Conservation (phyloP, 495 filamentous ascomycete genomes). For the Tetracladium setigerum region DNA sequence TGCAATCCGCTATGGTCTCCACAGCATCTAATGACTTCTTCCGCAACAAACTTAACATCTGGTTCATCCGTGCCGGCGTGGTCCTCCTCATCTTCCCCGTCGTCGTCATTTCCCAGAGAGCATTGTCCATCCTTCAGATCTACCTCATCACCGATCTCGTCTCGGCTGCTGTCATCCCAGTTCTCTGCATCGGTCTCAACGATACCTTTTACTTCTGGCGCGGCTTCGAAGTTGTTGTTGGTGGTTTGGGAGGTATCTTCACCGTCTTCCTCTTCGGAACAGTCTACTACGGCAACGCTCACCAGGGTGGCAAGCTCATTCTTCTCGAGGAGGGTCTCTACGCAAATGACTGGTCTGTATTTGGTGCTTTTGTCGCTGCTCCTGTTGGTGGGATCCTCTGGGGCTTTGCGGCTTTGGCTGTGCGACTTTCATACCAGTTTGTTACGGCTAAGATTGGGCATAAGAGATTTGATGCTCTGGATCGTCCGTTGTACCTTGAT, state of each 20-base stretch:
- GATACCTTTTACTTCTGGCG: slow-evolving; percentile 61
- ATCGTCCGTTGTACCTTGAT: slow-evolving; percentile 35
- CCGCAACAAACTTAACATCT: slow-evolving; percentile 62
- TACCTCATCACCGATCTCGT: slow-evolving; percentile 71
- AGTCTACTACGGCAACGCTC: slow-evolving; percentile 57
- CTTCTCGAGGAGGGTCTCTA: slow-evolving; percentile 64
- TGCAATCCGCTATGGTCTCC: slow-evolving; percentile 72
- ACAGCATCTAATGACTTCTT: slow-evolving; percentile 72
- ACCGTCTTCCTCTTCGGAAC: slow-evolving; percentile 71
- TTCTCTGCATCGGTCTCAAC: slow-evolving; percentile 56
- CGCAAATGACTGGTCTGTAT: slow-evolving; percentile 63
- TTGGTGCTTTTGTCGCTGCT: slow-evolving; percentile 73
- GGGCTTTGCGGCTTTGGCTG: slow-evolving; percentile 49
- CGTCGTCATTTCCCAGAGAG: slow-evolving; percentile 60
- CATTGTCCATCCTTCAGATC: slow-evolving; percentile 64
- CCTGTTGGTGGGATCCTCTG: slow-evolving; percentile 65
- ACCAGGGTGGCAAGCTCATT: slow-evolving; percentile 56
- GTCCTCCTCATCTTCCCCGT: slow-evolving; percentile 62
- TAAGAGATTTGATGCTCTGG: slow-evolving; percentile 53
- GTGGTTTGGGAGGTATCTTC: slow-evolving; percentile 62
- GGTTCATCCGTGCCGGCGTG: slow-evolving; percentile 57
- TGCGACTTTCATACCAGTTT: slow-evolving; percentile 46
- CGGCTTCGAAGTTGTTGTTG: slow-evolving; percentile 66
- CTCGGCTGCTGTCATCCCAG: slow-evolving; percentile 60
- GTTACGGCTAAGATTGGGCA: slow-evolving; percentile 42